These are phyloP conservation scores for Albifimbria verrucaria DNA, from an alignment of 2,329 filamentous ascomycete species.

Conservation along the genomic window DNA sequence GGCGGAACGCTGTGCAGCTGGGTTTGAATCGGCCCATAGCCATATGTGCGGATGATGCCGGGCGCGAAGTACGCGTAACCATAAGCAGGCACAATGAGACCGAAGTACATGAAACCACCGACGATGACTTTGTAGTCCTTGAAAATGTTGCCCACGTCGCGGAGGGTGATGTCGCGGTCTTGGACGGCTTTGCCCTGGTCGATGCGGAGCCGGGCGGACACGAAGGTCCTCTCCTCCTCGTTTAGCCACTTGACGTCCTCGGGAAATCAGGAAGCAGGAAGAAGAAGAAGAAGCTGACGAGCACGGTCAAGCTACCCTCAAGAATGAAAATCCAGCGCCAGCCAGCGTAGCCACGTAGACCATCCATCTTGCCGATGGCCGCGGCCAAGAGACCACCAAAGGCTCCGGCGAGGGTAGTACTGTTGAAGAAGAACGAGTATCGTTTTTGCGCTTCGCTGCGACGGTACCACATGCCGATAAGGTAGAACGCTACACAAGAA, in stretches of 20 bases:
- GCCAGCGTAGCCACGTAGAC: slow-evolving; percentile 61
- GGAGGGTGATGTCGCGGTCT: slow-evolving; percentile 56
- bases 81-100: slow-evolving; percentile 73
- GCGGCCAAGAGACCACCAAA: slow-evolving; percentile 84
- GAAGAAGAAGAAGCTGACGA: slow-evolving; percentile 60
- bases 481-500: slow-evolving; percentile 50
- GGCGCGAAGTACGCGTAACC: slow-evolving; percentile 76
- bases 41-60: slow-evolving; percentile 65
- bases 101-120: slow-evolving; percentile 79
- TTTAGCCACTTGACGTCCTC: slow-evolving; percentile 71
- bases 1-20: slow-evolving; percentile 57
- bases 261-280: slow-evolving; percentile 71
- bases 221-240: slow-evolving; percentile 64
- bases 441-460: slow-evolving; percentile 85
- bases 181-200: slow-evolving; percentile 67
- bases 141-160: slow-evolving; percentile 61
- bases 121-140: slow-evolving; percentile 72
- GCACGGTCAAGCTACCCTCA: slow-evolving; percentile 63
- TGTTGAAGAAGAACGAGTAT: slow-evolving; percentile 91
- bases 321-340: slow-evolving; percentile 87
- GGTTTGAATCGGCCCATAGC: slow-evolving; percentile 56
- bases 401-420: slow-evolving; percentile 73
- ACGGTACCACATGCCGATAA: slow-evolving; percentile 88
- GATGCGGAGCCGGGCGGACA: slow-evolving; percentile 62
- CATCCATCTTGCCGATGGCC: slow-evolving; percentile 86